Conservation (phyloP, 805 yeast genomes). For the Starmerella etchellsii region DNA sequence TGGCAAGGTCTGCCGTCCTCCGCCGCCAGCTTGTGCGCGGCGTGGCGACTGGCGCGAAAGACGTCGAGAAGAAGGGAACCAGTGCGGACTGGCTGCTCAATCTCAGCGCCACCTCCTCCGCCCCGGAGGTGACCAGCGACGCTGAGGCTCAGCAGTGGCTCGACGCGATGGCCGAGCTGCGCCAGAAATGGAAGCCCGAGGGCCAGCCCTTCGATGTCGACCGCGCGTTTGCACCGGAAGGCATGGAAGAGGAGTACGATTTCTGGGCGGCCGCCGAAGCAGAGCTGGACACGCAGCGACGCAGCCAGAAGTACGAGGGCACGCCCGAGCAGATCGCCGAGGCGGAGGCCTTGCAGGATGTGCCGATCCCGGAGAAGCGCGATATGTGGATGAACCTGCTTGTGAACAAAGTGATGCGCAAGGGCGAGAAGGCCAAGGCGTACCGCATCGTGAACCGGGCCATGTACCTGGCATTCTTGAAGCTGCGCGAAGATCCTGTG, state of each 20-base stretch:
- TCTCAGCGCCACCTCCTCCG: background rate
- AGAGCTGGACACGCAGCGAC: conserved; percentile 22
- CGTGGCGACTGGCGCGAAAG: background rate
- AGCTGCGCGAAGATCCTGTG: conserved; percentile 68
- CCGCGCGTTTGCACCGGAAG: conserved; percentile 33
- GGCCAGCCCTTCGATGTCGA: conserved; percentile 30
- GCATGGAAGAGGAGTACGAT: conserved; percentile 26
- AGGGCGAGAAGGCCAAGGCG: conserved; percentile 77
- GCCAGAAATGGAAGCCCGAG: conserved; percentile 29
- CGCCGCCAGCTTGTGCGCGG: background rate
- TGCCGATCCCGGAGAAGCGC: conserved; percentile 45
- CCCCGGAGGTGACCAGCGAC: background rate
- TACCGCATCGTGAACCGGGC: conserved; percentile 63
- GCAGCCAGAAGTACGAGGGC: conserved; percentile 9
- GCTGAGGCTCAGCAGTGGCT: conserved; percentile 31
- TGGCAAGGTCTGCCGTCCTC: background rate
- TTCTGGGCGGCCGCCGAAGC: conserved; percentile 19
- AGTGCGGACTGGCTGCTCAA: conserved; percentile 16
- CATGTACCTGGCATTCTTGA: conserved; percentile 61
- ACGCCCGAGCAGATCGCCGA: conserved; percentile 52
- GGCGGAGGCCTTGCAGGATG: conserved; percentile 36
- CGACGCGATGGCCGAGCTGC: conserved; percentile 30
- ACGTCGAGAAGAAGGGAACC: background rate
- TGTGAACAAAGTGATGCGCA: conserved; percentile 79
- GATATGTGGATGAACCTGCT: conserved; percentile 69